Base-by-base conservation (phyloP, 2,329 filamentous ascomycete genomes). In the Phialophora tarda region DNA sequence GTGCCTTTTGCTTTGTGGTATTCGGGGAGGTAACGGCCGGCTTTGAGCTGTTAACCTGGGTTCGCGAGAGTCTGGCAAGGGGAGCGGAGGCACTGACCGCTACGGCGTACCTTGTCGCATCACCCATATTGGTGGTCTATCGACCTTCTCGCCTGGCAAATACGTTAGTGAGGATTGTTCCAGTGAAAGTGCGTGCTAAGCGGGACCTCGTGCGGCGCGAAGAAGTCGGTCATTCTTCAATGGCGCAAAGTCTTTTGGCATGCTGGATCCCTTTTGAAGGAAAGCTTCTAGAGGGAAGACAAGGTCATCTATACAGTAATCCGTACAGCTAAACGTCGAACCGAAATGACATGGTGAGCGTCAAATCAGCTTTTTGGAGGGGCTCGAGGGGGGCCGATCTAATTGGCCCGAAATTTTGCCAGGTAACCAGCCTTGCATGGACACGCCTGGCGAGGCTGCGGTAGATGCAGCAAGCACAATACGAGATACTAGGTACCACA, bases 71-170 rank as follows among this genome's bases (percentile, higher is more conserved):
- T 2, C 24, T 6, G n/a, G 34, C 3, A 48, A 48, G 57, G 48
- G 30, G 32, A 26, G 58, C 58, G 26, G 44, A 38, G 68, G 62
- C 72, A 73, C 63, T 70, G 68, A 71, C 70, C 57, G 66, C 79
- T 17, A 44, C 30, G 14, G 34, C 59, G 78, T 83, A 94, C 93
- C 93, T 88, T 99, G 95, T 80, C 95, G 91, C 95, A 99, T 99
- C 78, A 99, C 93, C 95, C 95, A 99, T 84, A 96, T 92, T 65
- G 95, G 95, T 68, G 95, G 91, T 71, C 95, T 89, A 80, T 97
- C 93, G 72, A 98, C 91, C 78, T 89, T 89, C 81, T 97, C 86
- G 78, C 94, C 93, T 73, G 51, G 14, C 1, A 57, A 23, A 51
- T 51, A 51, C 17, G n/a, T 51, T 51, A 51, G 48, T 23, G 10